A percentile compares a stretch with the other conserved stretches of the same genome.
Evolutionary conservation across 2,329 filamentous ascomycete genomes (phyloP).

Genomic region (Zarea fungicola): DNA sequence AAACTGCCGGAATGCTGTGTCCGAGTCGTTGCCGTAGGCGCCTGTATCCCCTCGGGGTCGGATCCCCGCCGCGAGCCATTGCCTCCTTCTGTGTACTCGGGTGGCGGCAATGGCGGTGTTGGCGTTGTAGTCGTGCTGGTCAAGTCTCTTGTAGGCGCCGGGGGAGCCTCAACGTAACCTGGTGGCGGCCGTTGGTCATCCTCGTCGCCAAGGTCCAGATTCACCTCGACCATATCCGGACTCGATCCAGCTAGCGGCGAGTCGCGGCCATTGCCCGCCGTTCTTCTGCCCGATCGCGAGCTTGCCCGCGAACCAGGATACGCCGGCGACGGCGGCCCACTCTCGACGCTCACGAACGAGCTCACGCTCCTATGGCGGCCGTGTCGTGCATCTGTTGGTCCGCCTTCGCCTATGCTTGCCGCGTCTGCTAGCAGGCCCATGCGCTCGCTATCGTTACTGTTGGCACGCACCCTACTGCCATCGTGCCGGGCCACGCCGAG

Average conservation of each 20-base stretch:
- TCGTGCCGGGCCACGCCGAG: conserved; percentile 73
- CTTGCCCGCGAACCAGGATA: conserved; percentile 8
- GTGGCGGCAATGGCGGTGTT: conserved; percentile 43
- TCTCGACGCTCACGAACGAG: conserved; percentile 51
- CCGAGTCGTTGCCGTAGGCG: neutral
- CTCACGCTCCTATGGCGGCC: conserved; percentile 45
- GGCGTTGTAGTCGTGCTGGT: conserved; percentile 29
- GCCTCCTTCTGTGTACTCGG: conserved; percentile 39
- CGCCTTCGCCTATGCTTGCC: conserved; percentile 50
- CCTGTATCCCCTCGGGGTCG: neutral
- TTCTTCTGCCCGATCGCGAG: neutral
- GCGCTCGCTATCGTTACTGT: conserved; percentile 67
- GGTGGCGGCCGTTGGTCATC: conserved; percentile 38
- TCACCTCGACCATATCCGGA: conserved; percentile 47
- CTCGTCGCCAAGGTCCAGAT: conserved; percentile 43
- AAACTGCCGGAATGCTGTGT: neutral
- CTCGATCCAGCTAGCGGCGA: conserved; percentile 38
- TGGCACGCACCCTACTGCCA: conserved; percentile 67
- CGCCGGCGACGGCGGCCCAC: conserved; percentile 37
- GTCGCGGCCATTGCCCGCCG: neutral
- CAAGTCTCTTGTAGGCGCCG: neutral
- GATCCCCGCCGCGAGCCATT: neutral
- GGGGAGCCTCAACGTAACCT: conserved; percentile 47
- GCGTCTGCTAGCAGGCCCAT: conserved; percentile 67
- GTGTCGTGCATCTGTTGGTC: conserved; percentile 31